A percentile compares a stretch with the other conserved stretches of the same genome.
Evolutionary conservation across 768 basidiomycete species (phyloP).

Genomic region (Infundibulicybe gibba): DNA sequence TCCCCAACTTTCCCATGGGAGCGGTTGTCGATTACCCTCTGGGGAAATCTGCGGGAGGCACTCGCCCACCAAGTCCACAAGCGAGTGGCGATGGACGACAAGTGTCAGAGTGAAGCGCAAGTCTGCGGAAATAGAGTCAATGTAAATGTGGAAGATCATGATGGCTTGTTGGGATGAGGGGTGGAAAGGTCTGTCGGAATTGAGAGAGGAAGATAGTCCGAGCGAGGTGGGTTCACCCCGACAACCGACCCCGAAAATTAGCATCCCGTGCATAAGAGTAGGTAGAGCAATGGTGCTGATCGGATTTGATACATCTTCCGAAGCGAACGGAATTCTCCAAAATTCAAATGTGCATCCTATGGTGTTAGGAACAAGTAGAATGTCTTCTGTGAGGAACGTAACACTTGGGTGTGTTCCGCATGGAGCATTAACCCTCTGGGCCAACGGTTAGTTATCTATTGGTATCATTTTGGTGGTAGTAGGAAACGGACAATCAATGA

Average conservation of each 20-base stretch:
- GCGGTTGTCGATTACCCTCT: not conserved
- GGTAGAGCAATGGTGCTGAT: constrained; percentile 25
- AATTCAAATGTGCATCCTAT: constrained; percentile 25
- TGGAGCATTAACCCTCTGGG: not conserved
- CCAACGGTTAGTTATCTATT: not conserved
- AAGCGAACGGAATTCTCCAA: constrained; percentile 25
- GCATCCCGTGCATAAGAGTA: constrained; percentile 15
- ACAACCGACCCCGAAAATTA: constrained; percentile 25
- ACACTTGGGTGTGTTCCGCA: constrained; percentile 23
- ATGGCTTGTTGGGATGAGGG: constrained; percentile 22
- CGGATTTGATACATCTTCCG: constrained; percentile 12
- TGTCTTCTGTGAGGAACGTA: constrained; percentile 27
- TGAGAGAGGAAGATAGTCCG: constrained; percentile 6
- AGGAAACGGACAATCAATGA: too few species aligned
- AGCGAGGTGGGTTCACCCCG: constrained; percentile 39
- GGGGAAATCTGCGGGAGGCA: too few species aligned
- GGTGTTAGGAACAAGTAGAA: constrained; percentile 31
- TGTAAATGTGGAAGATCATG: constrained; percentile 27
- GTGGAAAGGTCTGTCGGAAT: constrained; percentile 17
- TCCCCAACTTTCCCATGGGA: constrained; percentile 29
- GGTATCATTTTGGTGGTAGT: too few species aligned
- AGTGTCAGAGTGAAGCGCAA: constrained; percentile 19
- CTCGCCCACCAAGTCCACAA: constrained; percentile 12
- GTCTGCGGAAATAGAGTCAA: constrained; percentile 5
- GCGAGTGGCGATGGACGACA: constrained; percentile 26